Percentiles rank a stretch among this genome's conserved stretches.
Conservation (phyloP, 2,329 filamentous ascomycete genomes). For the Fusarium tanahbumbuense region DNA sequence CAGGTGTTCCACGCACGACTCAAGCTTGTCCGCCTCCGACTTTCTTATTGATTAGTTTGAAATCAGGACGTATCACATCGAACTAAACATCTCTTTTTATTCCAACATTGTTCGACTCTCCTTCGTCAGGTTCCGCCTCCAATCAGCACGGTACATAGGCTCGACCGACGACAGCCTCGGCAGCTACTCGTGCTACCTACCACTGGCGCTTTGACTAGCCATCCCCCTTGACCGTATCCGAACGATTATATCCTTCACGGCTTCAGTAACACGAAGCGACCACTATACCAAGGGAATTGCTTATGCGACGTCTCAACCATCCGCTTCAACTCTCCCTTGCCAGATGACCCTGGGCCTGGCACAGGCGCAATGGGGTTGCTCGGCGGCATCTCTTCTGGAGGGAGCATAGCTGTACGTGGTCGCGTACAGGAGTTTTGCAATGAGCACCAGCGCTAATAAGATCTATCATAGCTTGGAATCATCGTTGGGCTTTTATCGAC, state of each 20-base stretch:
- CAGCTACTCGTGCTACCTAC: constrained; percentile 16
- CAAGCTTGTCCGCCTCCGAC: constrained; percentile 33
- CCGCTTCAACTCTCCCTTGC: constrained; percentile 45
- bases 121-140: constrained; percentile 35
- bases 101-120: neutral
- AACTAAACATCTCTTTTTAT: constrained; percentile 7
- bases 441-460: constrained; percentile 36
- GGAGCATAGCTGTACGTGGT: constrained; percentile 79
- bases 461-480: constrained; percentile 78
- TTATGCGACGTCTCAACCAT: constrained; percentile 44
- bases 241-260: constrained; percentile 6
- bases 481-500: constrained; percentile 93
- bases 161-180: constrained; percentile 22
- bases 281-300: constrained; percentile 12
- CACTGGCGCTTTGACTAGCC: constrained; percentile 25
- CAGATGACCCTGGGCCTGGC: constrained; percentile 61
- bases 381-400: constrained; percentile 80
- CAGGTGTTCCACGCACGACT: constrained; percentile 41
- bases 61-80: constrained; percentile 32
- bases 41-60: constrained; percentile 37
- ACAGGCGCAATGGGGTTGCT: constrained; percentile 74
- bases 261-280: constrained; percentile 16
- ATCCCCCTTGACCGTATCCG: constrained; percentile 28
- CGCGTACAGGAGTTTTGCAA: constrained; percentile 1
- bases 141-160: constrained; percentile 12